Evolutionary conservation across 1,139 yeast genomes (phyloP), one percentile per base, ranked within the genome.

Genomic region (Blastobotrys proliferans): DNA sequence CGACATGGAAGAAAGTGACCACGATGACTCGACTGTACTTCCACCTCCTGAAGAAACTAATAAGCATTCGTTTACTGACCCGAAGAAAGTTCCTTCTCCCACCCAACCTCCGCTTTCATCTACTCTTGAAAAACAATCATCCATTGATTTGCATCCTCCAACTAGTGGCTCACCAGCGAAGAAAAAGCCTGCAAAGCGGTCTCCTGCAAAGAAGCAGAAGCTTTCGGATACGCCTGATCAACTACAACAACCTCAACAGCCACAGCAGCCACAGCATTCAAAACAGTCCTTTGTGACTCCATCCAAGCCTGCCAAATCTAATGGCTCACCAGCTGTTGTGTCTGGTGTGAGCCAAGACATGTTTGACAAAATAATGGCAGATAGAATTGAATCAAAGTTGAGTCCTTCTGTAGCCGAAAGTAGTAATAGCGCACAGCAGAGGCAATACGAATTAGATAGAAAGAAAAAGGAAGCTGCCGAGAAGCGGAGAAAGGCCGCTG

Each of bases 41-140:
- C 41, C 45, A 11, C 48, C 49, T 6, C 51, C 51, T 4, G 36
- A 33, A 2, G 51, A 47, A 1, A 22, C 40, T 10, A 13, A 28
- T 4, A 32, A 35, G 24, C 16, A 14, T 4, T 22, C 25, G 3
- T 14, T 14, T 32, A 28, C 27, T 33, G 55, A 49, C 24, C 51
- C 53, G 9, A 47, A 48, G 26, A 50, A 49, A 38, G 39, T 49
- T 11, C 46, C 48, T 3, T 46, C 52, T 11, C 51, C 52, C 2
- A 44, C 33, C 36, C 54, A 27, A 38, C 43, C 19, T 26, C 44
- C 41, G 27, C 39, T 22, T 35, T 42, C 36, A 6, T 4, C 22
- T 27, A 31, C n/a, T n/a, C n/a, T n/a, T n/a, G n/a, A n/a, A n/a
- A n/a, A n/a, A n/a, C n/a, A n/a, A n/a, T n/a, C n/a, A n/a, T n/a